A percentile compares a stretch with the other conserved stretches of the same genome.
These are phyloP conservation scores for Candida ovalis DNA, from an alignment of 805 yeast species.

Conservation along the genomic window DNA sequence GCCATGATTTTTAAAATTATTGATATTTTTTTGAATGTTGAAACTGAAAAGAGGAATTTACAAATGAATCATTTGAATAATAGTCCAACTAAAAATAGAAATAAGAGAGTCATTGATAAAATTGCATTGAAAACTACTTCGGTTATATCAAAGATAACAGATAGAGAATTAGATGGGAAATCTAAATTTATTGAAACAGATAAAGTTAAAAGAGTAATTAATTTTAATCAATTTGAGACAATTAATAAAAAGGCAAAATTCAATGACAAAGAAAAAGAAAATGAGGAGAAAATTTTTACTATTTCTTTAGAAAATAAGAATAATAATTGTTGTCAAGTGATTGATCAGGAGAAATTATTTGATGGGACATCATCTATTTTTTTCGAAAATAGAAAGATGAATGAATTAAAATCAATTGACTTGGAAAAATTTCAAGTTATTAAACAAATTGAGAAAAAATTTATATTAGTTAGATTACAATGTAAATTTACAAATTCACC, in stretches of 20 bases:
- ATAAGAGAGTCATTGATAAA: neutral
- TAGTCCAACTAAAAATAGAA: neutral
- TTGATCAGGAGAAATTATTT: neutral
- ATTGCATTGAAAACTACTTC: constrained; percentile 4
- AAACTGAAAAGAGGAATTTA: neutral
- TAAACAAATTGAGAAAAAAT: constrained; percentile 61
- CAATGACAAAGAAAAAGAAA: neutral
- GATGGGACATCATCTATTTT: constrained; percentile 11
- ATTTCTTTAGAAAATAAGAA: neutral
- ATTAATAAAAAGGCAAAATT: neutral
- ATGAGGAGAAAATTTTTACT: neutral
- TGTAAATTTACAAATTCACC: neutral
- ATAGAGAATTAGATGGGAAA: neutral
- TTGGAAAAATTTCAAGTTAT: constrained; percentile 33
- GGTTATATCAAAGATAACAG: constrained; percentile 3
- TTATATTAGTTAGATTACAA: constrained; percentile 44
- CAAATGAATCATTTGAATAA: neutral
- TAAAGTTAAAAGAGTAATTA: neutral
- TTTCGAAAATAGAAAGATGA: constrained; percentile 7
- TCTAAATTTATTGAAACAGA: neutral
- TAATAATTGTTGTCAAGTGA: constrained; percentile 1
- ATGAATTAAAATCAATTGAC: constrained; percentile 20
- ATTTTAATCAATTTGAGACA: constrained; percentile 3
- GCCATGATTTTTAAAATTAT: constrained; percentile 32
- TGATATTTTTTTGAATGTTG: constrained; percentile 21